phyloP scores from a whole-genome alignment of 495 filamentous ascomycete species.

The Aspergillus heteromorphus region DNA sequence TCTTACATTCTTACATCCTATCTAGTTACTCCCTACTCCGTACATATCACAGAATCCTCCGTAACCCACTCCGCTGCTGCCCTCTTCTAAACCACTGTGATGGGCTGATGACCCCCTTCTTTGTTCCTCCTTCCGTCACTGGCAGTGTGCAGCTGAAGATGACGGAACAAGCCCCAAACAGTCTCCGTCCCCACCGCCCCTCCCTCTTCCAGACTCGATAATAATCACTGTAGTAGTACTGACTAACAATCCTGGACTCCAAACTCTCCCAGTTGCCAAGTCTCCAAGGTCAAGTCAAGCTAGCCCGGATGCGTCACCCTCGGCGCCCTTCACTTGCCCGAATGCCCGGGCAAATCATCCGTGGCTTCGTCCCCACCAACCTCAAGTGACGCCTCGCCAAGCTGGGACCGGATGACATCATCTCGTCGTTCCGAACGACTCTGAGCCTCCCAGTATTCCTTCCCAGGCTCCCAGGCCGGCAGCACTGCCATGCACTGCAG shows the following conservation, averaged over 20 bases:
- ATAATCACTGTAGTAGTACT: not conserved
- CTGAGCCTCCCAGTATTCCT: no score
- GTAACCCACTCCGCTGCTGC: not conserved
- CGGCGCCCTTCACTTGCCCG: not conserved
- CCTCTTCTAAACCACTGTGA: not conserved
- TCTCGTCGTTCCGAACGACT: slow-evolving; percentile 3
- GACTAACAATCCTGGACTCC: not conserved
- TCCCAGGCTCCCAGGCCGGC: no score
- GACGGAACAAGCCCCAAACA: slow-evolving; percentile 1
- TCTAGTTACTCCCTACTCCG: not conserved
- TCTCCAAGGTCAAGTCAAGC: not conserved
- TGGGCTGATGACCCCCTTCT: not conserved
- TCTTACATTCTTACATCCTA: no score
- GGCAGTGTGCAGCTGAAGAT: not conserved
- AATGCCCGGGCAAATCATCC: not conserved
- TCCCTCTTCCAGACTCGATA: not conserved
- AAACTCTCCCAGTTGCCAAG: not conserved
- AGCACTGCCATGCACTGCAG: no score
- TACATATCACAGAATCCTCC: not conserved
- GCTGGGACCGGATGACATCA: slow-evolving; percentile 10
- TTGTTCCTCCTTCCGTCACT: not conserved
- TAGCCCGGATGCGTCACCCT: no score
- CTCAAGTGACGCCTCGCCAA: not conserved
- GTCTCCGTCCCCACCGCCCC: slow-evolving; percentile 5
- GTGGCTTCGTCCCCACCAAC: not conserved